Conservation (phyloP, 257 asterid genomes). For the Solanum gandarillasii region DNA sequence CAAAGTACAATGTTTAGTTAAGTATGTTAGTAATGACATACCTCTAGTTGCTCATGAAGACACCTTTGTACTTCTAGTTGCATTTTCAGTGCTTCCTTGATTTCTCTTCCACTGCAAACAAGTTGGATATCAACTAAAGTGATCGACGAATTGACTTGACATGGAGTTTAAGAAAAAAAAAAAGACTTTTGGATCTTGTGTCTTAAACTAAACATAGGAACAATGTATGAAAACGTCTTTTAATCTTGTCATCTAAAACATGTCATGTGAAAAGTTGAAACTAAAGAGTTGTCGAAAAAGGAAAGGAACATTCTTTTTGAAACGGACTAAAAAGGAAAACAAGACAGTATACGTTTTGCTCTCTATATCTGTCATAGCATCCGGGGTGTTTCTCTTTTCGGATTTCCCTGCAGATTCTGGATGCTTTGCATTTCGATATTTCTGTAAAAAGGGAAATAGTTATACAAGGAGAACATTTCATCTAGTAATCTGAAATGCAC, state of each 20-base stretch:
- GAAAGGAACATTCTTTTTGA: background rate
- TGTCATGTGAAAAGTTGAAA: background rate
- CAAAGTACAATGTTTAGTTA: background rate
- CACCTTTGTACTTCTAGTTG: background rate
- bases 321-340: background rate
- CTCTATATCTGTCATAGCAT: conserved; percentile 27
- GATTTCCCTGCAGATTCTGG: conserved; percentile 49
- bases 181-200: background rate
- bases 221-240: background rate
- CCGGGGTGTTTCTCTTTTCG: conserved; percentile 26
- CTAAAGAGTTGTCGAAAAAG: background rate
- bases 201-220: background rate
- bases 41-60: conserved; percentile 26
- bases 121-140: background rate
- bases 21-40: background rate
- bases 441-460: conserved; percentile 16
- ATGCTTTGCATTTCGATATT: conserved; percentile 67
- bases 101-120: conserved; percentile 21
- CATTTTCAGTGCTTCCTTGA: background rate
- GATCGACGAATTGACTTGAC: background rate
- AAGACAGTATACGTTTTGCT: conserved; percentile 26
- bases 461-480: background rate
- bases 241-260: background rate
- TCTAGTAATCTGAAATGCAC: background rate
- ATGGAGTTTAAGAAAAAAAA: background rate